These are phyloP conservation scores for Phylloboletellus chloephorus DNA, from an alignment of 1,284 basidiomycete genomes.

Conservation along the genomic window DNA sequence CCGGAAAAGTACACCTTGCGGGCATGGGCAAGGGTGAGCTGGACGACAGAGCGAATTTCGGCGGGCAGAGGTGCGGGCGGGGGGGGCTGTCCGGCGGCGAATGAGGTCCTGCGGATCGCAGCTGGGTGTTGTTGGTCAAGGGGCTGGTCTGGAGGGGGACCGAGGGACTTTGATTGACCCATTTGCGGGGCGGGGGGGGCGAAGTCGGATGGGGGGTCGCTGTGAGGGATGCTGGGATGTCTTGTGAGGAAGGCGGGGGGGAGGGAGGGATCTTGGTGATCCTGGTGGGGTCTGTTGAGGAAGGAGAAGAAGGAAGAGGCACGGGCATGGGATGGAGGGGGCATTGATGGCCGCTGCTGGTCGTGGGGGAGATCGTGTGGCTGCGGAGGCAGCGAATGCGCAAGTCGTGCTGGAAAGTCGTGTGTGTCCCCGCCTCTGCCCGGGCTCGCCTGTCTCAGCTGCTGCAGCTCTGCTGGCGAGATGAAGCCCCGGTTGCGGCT, in stretches of 20 bases:
- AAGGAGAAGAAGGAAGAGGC: conserved; percentile 44
- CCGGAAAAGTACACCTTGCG: conserved; percentile 81
- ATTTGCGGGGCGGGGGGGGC: conserved; percentile 24
- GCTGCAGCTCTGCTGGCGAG: conserved; percentile 45
- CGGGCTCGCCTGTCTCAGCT: conserved; percentile 35
- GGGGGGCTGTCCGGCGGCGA: conserved; percentile 19
- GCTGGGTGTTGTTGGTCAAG: conserved; percentile 11
- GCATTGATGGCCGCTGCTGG: conserved; percentile 22
- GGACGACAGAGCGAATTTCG: conserved; percentile 72
- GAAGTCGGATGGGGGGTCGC: conserved; percentile 15
- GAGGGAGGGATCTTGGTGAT: conserved; percentile 16
- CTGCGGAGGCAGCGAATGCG: conserved; percentile 8
- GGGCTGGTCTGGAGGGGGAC: conserved; percentile 22
- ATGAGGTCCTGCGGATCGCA: conserved; percentile 20
- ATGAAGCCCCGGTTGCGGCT: conserved; percentile 45
- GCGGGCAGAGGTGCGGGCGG: conserved; percentile 57
- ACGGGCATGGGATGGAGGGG: conserved; percentile 26
- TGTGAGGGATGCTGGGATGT: conserved; percentile 13
- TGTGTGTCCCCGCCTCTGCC: conserved; percentile 29
- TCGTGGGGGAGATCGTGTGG: conserved; percentile 20
- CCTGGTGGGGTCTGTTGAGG: conserved; percentile 27
- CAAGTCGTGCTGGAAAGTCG: conserved; percentile 31
- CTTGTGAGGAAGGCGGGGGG: conserved; percentile 10
- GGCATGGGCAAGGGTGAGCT: conserved; percentile 61
- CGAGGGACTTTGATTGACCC: conserved; percentile 32